Base-by-base conservation (phyloP, 352 stramenopile species). In the Blastocystis sp. region DNA sequence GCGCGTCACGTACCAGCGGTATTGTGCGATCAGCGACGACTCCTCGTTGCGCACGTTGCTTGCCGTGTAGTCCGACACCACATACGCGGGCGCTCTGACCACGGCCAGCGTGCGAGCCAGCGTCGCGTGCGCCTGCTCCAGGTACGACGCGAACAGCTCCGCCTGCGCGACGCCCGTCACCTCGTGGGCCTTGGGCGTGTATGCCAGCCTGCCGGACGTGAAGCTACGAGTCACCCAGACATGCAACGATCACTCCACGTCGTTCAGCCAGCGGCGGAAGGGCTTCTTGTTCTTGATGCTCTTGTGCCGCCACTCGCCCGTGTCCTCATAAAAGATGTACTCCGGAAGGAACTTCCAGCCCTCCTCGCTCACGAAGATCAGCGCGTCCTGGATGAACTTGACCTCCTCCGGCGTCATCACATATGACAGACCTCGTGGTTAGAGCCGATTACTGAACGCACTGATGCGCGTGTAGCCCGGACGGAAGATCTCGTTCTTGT, bases 291-390 rank as follows among this genome's bases (percentile, higher is more conserved):
- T 92, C 90, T 94, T 77, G 89, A 93, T 91, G 76, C 92, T 92
- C 66, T 86, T 90, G 89, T 97, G 94, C 62, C 93, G 94, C 94
- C 94, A 97, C 71, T 97, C 95, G 14, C 95, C 96, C 9, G 94
- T 98, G 19, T 94, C 91, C 90, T 97, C 92, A 91, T 98, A 95
- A 89, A 96, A 97, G 45, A 90, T 79, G 90, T 99, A 99, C 79
- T 96, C 91, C 28, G 94, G 94, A 56, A 99, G 90, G 41, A 98
- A 94, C 40, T 94, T 94, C 92, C 92, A 96, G 62, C 94, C 96
- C 76, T 98, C 89, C 65, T 93, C 91, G 0, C 95, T 93, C 11
- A 98, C 94, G 89, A 97, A 98, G 56, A 93, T 90, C 23, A 98
- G 91, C 0, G 96, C 95, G 4, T 93, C 48, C 9, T 98, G 61